Conservation (phyloP, 352 stramenopile genomes). For the Globisporangium paroecandrum region DNA sequence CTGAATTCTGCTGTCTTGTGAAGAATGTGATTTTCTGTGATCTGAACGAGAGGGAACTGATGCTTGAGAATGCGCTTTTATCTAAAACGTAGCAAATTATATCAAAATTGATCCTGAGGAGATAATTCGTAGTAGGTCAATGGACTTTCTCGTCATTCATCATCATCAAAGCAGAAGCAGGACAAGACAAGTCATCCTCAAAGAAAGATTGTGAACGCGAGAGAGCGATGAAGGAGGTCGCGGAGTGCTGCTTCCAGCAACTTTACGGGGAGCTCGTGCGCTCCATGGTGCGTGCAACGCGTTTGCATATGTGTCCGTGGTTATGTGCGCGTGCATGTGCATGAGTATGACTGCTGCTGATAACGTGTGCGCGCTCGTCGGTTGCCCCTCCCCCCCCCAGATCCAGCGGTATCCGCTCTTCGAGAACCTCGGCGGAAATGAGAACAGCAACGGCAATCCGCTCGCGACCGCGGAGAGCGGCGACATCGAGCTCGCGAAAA, state of each 20-base stretch:
- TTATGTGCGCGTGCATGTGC: too few relatives aligned
- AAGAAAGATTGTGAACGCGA: neutral
- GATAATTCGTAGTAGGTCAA: neutral
- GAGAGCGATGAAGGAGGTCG: conserved; percentile 71
- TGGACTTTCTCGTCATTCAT: neutral
- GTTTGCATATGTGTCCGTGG: neutral
- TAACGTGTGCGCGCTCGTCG: neutral
- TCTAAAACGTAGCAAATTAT: neutral
- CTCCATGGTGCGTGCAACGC: conserved; percentile 58
- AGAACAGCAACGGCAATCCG: conserved; percentile 8
- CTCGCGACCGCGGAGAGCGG: conserved; percentile 21
- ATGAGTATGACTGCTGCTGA: neutral
- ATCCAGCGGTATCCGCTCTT: conserved; percentile 59
- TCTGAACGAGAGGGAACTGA: neutral
- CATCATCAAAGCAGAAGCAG: neutral
- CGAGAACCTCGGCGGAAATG: conserved; percentile 20
- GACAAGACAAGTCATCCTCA: neutral
- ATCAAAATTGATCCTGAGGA: neutral
- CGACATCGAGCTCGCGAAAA: conserved; percentile 47
- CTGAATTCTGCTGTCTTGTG: neutral
- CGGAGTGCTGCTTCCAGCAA: conserved; percentile 86
- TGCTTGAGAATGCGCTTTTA: neutral
- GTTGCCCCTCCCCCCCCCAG: conserved; percentile 25
- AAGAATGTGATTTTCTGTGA: neutral
- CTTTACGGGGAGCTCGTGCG: conserved; percentile 85